Percentiles rank a stretch among this genome's conserved stretches.
Conservation (phyloP, 257 asterid species). For the Haberlea rhodopensis region DNA sequence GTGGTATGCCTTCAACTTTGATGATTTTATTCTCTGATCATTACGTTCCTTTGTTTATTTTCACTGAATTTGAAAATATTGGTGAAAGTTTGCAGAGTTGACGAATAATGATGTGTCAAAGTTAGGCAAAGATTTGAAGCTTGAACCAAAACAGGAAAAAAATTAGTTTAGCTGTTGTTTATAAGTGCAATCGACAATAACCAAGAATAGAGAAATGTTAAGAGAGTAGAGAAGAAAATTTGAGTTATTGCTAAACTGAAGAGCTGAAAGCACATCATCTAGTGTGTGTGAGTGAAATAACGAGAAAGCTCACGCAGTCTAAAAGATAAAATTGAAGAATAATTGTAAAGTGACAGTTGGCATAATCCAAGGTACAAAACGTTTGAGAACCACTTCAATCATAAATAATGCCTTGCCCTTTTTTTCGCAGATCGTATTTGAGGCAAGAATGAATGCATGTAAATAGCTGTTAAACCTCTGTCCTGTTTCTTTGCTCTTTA, state of each 20-base stretch:
- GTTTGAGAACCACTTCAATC: neutral
- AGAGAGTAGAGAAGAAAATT: neutral
- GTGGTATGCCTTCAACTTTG: slow-evolving; percentile 35
- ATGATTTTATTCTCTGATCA: neutral
- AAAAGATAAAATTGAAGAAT: too few relatives aligned
- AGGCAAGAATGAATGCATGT: neutral
- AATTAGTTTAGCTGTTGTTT: slow-evolving; percentile 1
- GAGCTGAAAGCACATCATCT: too few relatives aligned
- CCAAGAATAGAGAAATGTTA: neutral
- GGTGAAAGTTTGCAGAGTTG: neutral
- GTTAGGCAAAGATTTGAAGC: neutral
- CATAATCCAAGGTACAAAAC: too few relatives aligned
- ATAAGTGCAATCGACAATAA: neutral
- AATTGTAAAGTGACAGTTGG: too few relatives aligned
- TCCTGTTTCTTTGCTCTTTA: neutral
- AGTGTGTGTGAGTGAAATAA: too few relatives aligned
- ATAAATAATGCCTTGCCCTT: neutral
- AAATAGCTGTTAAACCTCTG: neutral
- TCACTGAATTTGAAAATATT: neutral
- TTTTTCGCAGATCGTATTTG: too few relatives aligned
- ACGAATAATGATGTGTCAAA: neutral
- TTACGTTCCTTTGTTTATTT: neutral
- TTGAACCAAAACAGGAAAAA: neutral
- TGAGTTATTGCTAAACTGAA: too few relatives aligned
- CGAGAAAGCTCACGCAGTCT: too few relatives aligned